Base-by-base conservation (phyloP, 371 early-diverging fungal genomes). In the Rhizopus arrhizus region DNA sequence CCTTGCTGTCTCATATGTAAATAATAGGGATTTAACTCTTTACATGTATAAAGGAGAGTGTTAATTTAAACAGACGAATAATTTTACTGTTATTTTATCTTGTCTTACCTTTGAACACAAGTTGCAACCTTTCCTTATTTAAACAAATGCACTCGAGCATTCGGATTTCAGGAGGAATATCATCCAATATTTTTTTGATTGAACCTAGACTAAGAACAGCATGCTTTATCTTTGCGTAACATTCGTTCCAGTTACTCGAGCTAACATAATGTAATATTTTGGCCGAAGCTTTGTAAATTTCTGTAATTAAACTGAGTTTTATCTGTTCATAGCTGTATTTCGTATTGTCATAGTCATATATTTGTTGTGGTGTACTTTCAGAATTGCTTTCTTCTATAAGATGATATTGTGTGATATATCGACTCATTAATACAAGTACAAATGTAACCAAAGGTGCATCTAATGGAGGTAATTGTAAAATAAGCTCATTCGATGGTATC, bases 211-310 rank as follows among this genome's bases (percentile, higher is more conserved):
- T 77, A 15, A 83, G 67, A 3, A 77, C 76, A 4, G 73, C 75
- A 29, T 55, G 55, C 64, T 87, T 90, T 28, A 93, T 87, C 52
- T 87, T 84, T 5, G 82, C 68, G 72, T 90, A 91, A 34, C 91
- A 88, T 15, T 87, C 80, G 38, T 76, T 62, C 95, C 95, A 94
- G 70, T 93, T 93, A 47, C 88, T 85, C 4, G 91, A 89, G 54
- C 90, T 88, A 12, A 92, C 80, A 68, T 88, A 91, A 61, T 90
- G 89, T 9, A 94, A 68, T 32, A 94, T 83, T 12, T 85, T 72
- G n/a, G 91, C 89, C 0, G 93, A 89, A 0, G 83, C 74, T 41
- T 80, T 82, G 58, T 85, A 86, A 29, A 87, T 81, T 55, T 85
- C 88, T 35, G 74, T 73, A 8, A 82, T 74, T n/a, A 85, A 52